phyloP scores from a whole-genome alignment of 805 yeast genomes.

The Suhomyces vadensis region DNA sequence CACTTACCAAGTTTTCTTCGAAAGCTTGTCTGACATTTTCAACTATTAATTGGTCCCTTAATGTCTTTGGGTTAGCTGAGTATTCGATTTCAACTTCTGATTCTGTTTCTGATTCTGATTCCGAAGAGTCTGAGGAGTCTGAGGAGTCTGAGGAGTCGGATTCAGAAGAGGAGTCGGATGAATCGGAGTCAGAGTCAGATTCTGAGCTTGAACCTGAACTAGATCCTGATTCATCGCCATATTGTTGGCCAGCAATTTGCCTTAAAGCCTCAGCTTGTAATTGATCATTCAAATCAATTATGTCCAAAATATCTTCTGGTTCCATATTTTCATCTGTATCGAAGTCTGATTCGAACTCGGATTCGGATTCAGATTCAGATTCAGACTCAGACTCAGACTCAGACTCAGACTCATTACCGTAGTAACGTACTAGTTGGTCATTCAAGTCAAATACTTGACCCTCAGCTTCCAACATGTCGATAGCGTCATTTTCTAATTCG shows the following conservation, averaged over 20 bases:
- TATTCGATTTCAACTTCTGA: slow-evolving; percentile 24
- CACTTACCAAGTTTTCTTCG: slow-evolving; percentile 35
- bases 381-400: slow-evolving; percentile 19
- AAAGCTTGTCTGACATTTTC: slow-evolving; percentile 40
- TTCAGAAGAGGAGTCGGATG: slow-evolving; percentile 18
- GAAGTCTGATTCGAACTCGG: slow-evolving; percentile 10
- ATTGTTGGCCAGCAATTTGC: slow-evolving; percentile 30
- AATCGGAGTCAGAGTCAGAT: slow-evolving; percentile 17
- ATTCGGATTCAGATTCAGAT: slow-evolving; percentile 9
- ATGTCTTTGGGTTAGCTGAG: slow-evolving; percentile 29
- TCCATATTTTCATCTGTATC: slow-evolving; percentile 21
- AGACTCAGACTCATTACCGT: slow-evolving; percentile 26
- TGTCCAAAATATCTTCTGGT: slow-evolving; percentile 34
- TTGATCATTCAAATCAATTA: slow-evolving; percentile 41
- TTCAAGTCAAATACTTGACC: slow-evolving; percentile 25
- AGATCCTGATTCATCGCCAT: slow-evolving; percentile 25
- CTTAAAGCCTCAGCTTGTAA: slow-evolving; percentile 36
- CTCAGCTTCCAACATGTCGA: slow-evolving; percentile 23
- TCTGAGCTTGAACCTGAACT: slow-evolving; percentile 19
- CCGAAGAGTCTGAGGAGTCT: neutral
- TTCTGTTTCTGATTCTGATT: slow-evolving; percentile 15
- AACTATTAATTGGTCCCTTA: slow-evolving; percentile 34
- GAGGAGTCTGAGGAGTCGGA: slow-evolving; percentile 15
- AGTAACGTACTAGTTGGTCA: slow-evolving; percentile 26
- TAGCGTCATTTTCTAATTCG: slow-evolving; percentile 33